A percentile compares a stretch with the other conserved stretches of the same genome.
These are phyloP conservation scores for Parathielavia appendiculata DNA, from an alignment of 495 filamentous ascomycete genomes.

Conservation along the genomic window DNA sequence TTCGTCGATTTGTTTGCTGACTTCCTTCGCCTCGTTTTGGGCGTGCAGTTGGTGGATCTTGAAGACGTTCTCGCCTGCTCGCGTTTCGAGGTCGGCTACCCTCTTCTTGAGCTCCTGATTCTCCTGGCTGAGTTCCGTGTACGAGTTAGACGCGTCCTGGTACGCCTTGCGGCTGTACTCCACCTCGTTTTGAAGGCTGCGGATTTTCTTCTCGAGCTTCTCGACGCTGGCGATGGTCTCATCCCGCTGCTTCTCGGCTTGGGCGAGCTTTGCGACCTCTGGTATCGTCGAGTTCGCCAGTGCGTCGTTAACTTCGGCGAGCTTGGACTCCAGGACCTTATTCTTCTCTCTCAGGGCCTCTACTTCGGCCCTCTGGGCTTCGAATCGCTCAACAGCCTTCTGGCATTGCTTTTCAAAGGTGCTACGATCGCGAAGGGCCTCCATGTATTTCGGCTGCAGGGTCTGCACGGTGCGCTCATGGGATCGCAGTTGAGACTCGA, in stretches of 20 bases:
- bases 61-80: conserved; percentile 48
- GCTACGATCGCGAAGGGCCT: conserved; percentile 37
- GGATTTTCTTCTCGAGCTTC: conserved; percentile 43
- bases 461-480: conserved; percentile 26
- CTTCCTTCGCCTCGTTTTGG: conserved; percentile 31
- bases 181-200: conserved; percentile 36
- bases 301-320: conserved; percentile 44
- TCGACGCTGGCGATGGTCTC: conserved; percentile 31
- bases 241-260: conserved; percentile 35
- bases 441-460: conserved; percentile 32
- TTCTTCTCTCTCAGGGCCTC: conserved; percentile 48
- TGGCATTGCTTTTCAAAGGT: conserved; percentile 34
- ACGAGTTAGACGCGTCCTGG: conserved; percentile 55
- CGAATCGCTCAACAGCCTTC: conserved; percentile 32
- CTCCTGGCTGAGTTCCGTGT: conserved; percentile 48
- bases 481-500: conserved; percentile 31
- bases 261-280: conserved; percentile 44
- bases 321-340: conserved; percentile 43
- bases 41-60: conserved; percentile 50
- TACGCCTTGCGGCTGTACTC: conserved; percentile 61
- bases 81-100: conserved; percentile 46
- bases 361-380: conserved; percentile 40
- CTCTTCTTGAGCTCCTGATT: conserved; percentile 43
- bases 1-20: conserved; percentile 41
- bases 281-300: conserved; percentile 48